Base-by-base conservation (phyloP, 2,329 filamentous ascomycete species). In the Gaeumannomyces sp. region DNA sequence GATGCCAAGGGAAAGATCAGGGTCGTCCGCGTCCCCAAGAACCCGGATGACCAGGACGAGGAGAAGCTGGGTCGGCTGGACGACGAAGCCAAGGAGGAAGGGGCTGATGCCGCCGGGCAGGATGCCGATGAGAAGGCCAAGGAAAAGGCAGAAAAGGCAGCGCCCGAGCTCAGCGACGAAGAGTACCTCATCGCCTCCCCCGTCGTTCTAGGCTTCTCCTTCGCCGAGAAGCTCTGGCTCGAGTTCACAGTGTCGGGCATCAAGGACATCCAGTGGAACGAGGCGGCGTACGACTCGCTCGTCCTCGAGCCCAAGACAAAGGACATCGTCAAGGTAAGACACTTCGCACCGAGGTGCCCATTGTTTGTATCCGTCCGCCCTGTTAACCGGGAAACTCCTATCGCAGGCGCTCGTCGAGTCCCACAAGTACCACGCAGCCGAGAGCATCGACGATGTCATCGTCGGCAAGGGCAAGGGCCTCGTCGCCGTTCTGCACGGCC, bases 171-270 rank as follows among this genome's bases (percentile, higher is more conserved):
- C 73, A 90, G 84, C 0, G 91, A 95, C 61, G 92, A 96, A 67
- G 91, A 97, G 69, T 89, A 95, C 29, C 80, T 97, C 7, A 89
- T 96, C 61, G 88, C 92, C 2, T 94, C 91, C 2, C 90, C 93
- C 0, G 88, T 96, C 0, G 91, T 96, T 0, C 83, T 96, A 1
- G 93, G 93, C 0, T 97, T 96, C 71, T 86, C 91, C 0, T 96
- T 97, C 74, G 87, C 86, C 1, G 92, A 96, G 76, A 97, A 96
- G 77, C 81, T 92, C 13, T 97, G 93, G 93, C 83, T 96, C 0
- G 92, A 97, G 73, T 92, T 97, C 71, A 88, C 87, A 0, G 88
- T 97, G 27, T 91, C 89, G 0, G 88, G 89, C 0, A 84, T 97
- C 67, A 84, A 85, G 59, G 90, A 96, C 4, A 94, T 97, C 67